Evolutionary conservation across 176 grass and related monocot species (phyloP), one percentile per base, ranked within the genome.

Genomic region (Avena insularis): DNA sequence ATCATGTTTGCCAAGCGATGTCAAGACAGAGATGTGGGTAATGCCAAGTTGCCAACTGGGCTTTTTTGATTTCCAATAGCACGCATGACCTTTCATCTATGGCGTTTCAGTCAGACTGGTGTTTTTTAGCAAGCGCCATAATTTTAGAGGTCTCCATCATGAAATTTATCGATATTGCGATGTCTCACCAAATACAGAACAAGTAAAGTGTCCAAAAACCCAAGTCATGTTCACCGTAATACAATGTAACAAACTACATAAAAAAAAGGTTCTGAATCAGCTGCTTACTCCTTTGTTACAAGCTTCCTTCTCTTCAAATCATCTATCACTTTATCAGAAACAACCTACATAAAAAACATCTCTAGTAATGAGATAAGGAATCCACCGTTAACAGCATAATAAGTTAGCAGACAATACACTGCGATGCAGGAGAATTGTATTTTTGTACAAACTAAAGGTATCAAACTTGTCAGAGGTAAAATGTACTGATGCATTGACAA

Each of bases 281-380:
- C 5, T 21, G 27, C 80, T 92, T 94, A 98, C 96, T 95, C 88
- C 86, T 92, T 95, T 8, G 43, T 90, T 47, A 95, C 79, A 71
- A 98, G 93, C 66, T 98, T 92, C 80, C 96, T 94, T 91, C 79
- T 91, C 84, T 85, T 94, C 63, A 98, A 86, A 78, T 88, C 96
- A 65, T 87, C 54, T 21, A 93, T 83, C 75, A 86, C 84, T 82
- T 77, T 89, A 38, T 89, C 92, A 69, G 48, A 50, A 65, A 90
- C 10, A 87, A 23, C 84, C 96, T 98, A 88, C 68, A 89, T 76
- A 5, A 78, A 93, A 40, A 82, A 33, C 45, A 25, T 2, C 40
- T n/a, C 45, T 72, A 71, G 36, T 47, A 72, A n/a, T 70, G 25
- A 15, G n/a, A 19, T 75, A 80, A 74, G 21, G 6, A 54, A 11